These are phyloP conservation scores for Camellia sinensis DNA, from an alignment of 148 eudicot genomes.

Conservation along the genomic window DNA sequence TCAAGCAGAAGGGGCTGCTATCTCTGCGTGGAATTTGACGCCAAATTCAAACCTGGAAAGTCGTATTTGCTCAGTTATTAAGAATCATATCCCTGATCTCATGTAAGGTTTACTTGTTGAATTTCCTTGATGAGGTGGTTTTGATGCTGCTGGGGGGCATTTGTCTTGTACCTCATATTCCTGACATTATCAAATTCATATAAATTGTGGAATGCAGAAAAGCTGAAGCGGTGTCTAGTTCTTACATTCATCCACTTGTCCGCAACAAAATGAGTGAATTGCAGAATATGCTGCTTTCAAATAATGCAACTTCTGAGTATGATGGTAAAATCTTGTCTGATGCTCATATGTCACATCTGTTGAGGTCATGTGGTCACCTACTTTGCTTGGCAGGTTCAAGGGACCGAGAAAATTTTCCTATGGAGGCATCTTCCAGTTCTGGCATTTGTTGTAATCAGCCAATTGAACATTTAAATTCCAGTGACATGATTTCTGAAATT, in stretches of 20 bases:
- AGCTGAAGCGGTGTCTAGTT: conserved; percentile 29
- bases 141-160: no score
- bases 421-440: conserved; percentile 33
- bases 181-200: not conserved
- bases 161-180: not conserved
- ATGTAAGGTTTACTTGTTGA: no score
- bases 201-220: conserved; percentile 41
- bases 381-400: conserved; percentile 40
- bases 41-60: no score
- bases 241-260: conserved; percentile 61
- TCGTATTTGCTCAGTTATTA: no score
- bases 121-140: no score
- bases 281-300: conserved; percentile 29
- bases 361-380: conserved; percentile 24
- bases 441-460: conserved; percentile 32
- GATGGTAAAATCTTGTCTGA: conserved; percentile 40
- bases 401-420: conserved; percentile 29
- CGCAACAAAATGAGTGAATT: conserved; percentile 43
- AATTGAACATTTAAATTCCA: conserved; percentile 21
- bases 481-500: conserved; percentile 27
- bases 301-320: conserved; percentile 21
- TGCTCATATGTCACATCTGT: conserved; percentile 11
- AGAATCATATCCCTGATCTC: no score
- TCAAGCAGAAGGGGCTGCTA: no score
- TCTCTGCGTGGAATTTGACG: no score